These are phyloP conservation scores for Paraurostyla sp. DNA, from an alignment of 73 alveolate genomes.

Conservation along the genomic window DNA sequence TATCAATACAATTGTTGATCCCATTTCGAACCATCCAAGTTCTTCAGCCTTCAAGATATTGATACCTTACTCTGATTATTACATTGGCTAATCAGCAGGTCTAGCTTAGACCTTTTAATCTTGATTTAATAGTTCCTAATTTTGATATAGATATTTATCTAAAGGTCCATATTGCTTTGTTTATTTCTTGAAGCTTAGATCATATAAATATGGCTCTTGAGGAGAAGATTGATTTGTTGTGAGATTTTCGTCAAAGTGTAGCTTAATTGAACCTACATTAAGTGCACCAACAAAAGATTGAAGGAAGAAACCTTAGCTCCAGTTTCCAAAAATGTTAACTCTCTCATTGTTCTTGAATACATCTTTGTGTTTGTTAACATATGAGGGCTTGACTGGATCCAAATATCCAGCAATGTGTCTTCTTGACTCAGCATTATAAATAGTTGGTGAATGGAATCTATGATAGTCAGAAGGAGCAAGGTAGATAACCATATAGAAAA, in stretches of 20 bases:
- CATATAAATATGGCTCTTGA: constrained; percentile 13
- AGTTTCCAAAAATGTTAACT: constrained; percentile 88
- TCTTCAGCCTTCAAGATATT: constrained; percentile 80
- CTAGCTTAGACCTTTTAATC: not conserved
- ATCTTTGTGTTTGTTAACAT: constrained; percentile 72
- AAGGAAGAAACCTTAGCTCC: constrained; percentile 85
- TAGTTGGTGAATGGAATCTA: constrained; percentile 90
- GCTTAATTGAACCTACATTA: constrained; percentile 88
- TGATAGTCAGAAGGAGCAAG: constrained; percentile 94
- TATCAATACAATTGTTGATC: constrained; percentile 86
- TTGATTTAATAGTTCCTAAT: not conserved
- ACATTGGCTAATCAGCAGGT: not conserved
- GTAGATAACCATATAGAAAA: constrained; percentile 65
- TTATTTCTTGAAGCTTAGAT: not conserved
- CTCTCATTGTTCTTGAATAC: constrained; percentile 84
- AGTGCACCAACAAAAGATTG: constrained; percentile 86
- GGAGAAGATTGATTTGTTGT: constrained; percentile 52
- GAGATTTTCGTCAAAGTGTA: constrained; percentile 74
- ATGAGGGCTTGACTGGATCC: constrained; percentile 87
- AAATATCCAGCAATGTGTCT: constrained; percentile 86
- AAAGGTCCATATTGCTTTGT: constrained; percentile 4
- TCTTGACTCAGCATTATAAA: constrained; percentile 76
- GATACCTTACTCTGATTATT: constrained; percentile 6
- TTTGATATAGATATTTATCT: constrained; percentile 8
- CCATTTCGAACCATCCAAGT: constrained; percentile 86